Evolutionary conservation across 768 basidiomycete species (phyloP), one percentile per base, ranked within the genome.

Genomic region (Floccularia luteovirens): DNA sequence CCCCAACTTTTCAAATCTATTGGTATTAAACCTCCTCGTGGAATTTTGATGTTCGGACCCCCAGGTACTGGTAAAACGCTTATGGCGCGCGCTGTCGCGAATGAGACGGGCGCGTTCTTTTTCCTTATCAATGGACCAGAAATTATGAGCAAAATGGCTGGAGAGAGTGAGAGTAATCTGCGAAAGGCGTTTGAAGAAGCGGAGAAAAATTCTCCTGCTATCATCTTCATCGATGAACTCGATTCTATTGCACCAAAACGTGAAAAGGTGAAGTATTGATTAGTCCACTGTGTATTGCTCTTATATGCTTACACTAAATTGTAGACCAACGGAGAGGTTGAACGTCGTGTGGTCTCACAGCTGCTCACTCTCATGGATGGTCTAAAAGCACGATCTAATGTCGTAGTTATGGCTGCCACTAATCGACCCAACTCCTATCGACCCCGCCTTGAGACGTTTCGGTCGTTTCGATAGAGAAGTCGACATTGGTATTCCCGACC

Each of bases 61-160:
- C 94, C 94, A 24, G 96, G 96, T 72, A 98, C 94, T 16, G 96
- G 96, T 74, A 99, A 98, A 70, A 98, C 96, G 4, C 77, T 99
- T 49, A 99, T 99, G 94, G 96, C 96, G 38, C 84, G 96, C 51
- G 96, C 96, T 5, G 96, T 99, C 34, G 96, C 96, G 48, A 99
- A 99, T 60, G 96, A 99, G 66, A 99, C 96, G 20, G 96, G 96
- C 36, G 96, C 96, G 12, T 99, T 99, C 79, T 99, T 99, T 77
- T 99, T 99, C 82, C 69, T 98, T 37, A 99, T 99, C 68, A 99
- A 98, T 57, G 96, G 96, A 39, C 96, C 96, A 38, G 96, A 99
- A 64, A 98, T 99, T 61, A 99, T 99, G 96, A 90, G 86, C 52
- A 98, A 99, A 74, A 99, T 99, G 96, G 96, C 96, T 39, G 96